phyloP scores from a whole-genome alignment of 2,329 filamentous ascomycete species.

The Paracoccidioides lutzii region DNA sequence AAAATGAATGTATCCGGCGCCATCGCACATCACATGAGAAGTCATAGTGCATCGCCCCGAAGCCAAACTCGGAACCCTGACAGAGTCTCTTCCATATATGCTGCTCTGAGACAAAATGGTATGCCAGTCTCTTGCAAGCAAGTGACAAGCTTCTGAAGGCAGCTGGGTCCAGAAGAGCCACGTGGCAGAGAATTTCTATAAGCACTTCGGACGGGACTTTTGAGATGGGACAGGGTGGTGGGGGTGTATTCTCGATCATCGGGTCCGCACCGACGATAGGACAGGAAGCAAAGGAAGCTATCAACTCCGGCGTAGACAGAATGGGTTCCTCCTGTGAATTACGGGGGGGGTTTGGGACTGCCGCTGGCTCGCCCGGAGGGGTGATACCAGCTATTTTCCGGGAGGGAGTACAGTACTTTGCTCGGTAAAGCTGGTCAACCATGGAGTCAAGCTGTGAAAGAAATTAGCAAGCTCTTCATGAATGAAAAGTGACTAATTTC shows the following conservation, averaged over 20 bases:
- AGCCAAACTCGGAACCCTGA: slow-evolving; percentile 59
- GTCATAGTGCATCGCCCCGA: slow-evolving; percentile 68
- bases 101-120: slow-evolving; percentile 71
- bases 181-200: slow-evolving; percentile 60
- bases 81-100: slow-evolving; percentile 73
- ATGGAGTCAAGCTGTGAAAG: slow-evolving; percentile 56
- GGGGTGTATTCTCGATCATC: slow-evolving; percentile 55
- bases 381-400: slow-evolving; percentile 37
- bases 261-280: slow-evolving; percentile 56
- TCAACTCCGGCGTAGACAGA: slow-evolving; percentile 52
- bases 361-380: slow-evolving; percentile 38
- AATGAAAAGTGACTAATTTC: background rate
- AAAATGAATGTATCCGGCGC: slow-evolving; percentile 22
- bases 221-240: slow-evolving; percentile 69
- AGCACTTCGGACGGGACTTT: slow-evolving; percentile 72
- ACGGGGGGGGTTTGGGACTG: slow-evolving; percentile 43
- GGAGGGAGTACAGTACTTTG: slow-evolving; percentile 71
- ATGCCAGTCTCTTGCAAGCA: slow-evolving; percentile 80
- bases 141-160: slow-evolving; percentile 61
- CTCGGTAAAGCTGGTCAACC: slow-evolving; percentile 77
- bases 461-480: background rate
- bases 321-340: slow-evolving; percentile 42
- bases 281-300: slow-evolving; percentile 59
- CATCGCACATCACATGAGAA: slow-evolving; percentile 52
- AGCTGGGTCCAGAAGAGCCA: slow-evolving; percentile 62